Evolutionary conservation across 345 rosid species (phyloP).

Genomic region (Triadica sebifera): DNA sequence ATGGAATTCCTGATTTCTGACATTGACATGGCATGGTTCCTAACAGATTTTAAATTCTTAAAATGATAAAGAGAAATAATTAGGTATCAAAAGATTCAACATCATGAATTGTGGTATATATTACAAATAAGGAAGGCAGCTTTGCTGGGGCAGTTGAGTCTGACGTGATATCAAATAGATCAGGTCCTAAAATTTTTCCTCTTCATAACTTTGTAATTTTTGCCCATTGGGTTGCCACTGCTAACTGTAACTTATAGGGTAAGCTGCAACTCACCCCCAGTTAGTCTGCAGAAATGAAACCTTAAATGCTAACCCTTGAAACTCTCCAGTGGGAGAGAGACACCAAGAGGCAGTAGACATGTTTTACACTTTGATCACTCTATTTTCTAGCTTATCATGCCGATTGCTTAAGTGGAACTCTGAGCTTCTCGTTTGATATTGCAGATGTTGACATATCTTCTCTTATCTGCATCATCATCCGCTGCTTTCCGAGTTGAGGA

Average conservation of each 20-base stretch:
- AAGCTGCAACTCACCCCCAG: too few species aligned
- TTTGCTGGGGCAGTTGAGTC: too few species aligned
- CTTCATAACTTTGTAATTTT: too few species aligned
- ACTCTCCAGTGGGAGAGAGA: background rate
- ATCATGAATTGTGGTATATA: background rate
- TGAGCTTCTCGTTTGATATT: constrained; percentile 4
- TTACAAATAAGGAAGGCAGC: too few species aligned
- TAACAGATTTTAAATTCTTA: background rate
- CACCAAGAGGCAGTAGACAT: background rate
- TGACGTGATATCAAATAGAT: too few species aligned
- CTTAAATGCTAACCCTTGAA: background rate
- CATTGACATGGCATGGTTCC: background rate
- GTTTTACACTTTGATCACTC: background rate
- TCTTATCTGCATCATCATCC: constrained; percentile 78
- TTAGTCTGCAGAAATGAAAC: background rate
- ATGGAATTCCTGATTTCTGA: background rate
- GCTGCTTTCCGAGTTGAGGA: constrained; percentile 78
- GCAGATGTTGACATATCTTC: constrained; percentile 78
- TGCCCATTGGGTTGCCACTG: too few species aligned
- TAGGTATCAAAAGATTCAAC: background rate
- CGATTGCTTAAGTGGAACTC: constrained; percentile 8
- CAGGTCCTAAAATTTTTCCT: too few species aligned
- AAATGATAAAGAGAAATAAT: background rate
- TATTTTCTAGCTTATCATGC: background rate
- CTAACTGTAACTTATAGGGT: too few species aligned